phyloP scores from a whole-genome alignment of 23 red algal genomes.

The Gracilaria domingensis region DNA sequence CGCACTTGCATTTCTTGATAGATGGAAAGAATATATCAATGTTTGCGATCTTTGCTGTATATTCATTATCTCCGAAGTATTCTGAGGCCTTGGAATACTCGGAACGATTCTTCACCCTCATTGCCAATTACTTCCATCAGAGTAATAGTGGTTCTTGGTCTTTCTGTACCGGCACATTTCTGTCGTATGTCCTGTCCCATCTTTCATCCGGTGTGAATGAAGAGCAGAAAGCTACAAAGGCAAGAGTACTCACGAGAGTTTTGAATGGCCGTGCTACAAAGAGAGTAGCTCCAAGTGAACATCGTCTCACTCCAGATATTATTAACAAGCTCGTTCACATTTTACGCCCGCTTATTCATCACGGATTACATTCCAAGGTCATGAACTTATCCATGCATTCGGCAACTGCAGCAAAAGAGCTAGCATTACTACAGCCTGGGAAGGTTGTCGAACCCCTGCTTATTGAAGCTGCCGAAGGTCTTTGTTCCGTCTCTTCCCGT shows the following conservation, averaged over 20 bases:
- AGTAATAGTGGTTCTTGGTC: slow-evolving; percentile 84
- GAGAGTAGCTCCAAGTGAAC: slow-evolving; percentile 73
- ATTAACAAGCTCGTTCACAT: slow-evolving; percentile 62
- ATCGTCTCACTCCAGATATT: slow-evolving; percentile 68
- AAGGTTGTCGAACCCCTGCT: slow-evolving; percentile 62
- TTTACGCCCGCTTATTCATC: slow-evolving; percentile 77
- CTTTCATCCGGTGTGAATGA: slow-evolving; percentile 61
- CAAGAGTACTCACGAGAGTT: slow-evolving; percentile 56
- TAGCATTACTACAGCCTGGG: slow-evolving; percentile 68
- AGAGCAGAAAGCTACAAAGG: slow-evolving; percentile 73
- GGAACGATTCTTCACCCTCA: slow-evolving; percentile 65
- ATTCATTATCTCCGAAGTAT: slow-evolving; percentile 67
- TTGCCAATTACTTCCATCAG: slow-evolving; percentile 81
- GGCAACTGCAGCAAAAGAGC: slow-evolving; percentile 61
- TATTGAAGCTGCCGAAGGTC: slow-evolving; percentile 66
- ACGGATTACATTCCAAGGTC: slow-evolving; percentile 73
- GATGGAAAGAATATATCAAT: slow-evolving; percentile 43
- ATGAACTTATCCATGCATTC: slow-evolving; percentile 63
- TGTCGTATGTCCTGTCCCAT: slow-evolving; percentile 42
- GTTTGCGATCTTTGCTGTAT: slow-evolving; percentile 63
- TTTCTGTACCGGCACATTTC: slow-evolving; percentile 60
- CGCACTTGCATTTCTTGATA: slow-evolving; percentile 60
- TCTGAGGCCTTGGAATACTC: slow-evolving; percentile 46
- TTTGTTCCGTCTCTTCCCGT: slow-evolving; percentile 73
- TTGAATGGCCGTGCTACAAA: slow-evolving; percentile 31